Conservation (phyloP, 2,329 filamentous ascomycete species). For the Colletotrichum cuscutae region DNA sequence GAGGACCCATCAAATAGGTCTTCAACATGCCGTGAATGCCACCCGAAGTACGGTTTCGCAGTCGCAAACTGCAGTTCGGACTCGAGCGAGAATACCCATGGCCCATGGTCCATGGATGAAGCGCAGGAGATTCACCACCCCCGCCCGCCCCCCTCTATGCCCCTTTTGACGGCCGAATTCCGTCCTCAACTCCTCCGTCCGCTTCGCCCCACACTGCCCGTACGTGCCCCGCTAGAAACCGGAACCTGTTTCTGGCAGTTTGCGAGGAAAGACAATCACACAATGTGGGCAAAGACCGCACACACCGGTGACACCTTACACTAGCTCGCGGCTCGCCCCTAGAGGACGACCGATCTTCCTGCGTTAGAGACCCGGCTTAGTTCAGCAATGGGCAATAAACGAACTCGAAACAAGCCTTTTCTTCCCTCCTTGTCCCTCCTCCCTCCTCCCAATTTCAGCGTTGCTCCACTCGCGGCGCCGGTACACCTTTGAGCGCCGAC, state of each 20-base stretch:
- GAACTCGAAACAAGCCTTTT: background rate
- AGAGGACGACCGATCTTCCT: slow-evolving; percentile 14
- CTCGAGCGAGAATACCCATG: background rate
- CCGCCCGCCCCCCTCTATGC: background rate
- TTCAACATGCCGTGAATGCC: slow-evolving; percentile 1
- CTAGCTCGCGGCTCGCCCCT: slow-evolving; percentile 28
- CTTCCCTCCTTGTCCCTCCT: background rate
- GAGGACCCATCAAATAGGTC: background rate
- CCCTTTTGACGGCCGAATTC: slow-evolving; percentile 27
- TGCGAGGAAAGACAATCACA: background rate
- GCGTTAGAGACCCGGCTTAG: background rate
- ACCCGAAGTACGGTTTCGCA: slow-evolving; percentile 21
- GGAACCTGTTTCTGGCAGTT: background rate
- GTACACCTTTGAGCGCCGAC: slow-evolving; percentile 16
- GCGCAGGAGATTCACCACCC: background rate
- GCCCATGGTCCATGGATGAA: background rate
- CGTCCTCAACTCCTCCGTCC: slow-evolving; percentile 2
- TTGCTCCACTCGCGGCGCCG: slow-evolving; percentile 15
- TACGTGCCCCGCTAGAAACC: background rate
- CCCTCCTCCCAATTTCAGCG: background rate
- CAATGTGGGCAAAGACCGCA: background rate
- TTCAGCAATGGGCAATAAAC: background rate
- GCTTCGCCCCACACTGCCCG: background rate
- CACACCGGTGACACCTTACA: background rate
- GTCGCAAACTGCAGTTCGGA: background rate